A percentile compares a stretch with the other conserved stretches of the same genome.
Evolutionary conservation across 2,329 filamentous ascomycete genomes (phyloP).

Genomic region (Pleoardoris graminearum): DNA sequence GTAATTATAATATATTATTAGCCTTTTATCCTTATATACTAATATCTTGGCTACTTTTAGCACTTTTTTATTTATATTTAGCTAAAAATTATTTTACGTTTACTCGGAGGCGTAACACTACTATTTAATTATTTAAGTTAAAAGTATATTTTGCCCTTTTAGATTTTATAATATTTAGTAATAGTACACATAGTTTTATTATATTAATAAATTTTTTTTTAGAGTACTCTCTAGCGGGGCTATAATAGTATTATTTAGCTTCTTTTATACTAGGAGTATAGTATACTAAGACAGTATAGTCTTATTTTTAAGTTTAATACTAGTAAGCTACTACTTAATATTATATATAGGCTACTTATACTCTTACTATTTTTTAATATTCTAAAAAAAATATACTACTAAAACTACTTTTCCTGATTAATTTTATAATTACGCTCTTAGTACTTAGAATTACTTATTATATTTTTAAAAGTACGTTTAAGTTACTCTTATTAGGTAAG

Average conservation of each 20-base stretch:
- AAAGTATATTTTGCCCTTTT: constrained; percentile 12
- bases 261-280: constrained; percentile 12
- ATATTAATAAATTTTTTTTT: constrained; percentile 6
- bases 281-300: not conserved
- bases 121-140: not conserved
- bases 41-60: constrained; percentile 19
- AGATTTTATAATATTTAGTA: constrained; percentile 14
- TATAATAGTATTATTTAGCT: constrained; percentile 7
- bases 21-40: too few species aligned
- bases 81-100: constrained; percentile 9
- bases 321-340: constrained; percentile 22
- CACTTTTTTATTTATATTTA: constrained; percentile 10
- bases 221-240: not conserved
- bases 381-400: constrained; percentile 8
- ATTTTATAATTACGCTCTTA: constrained; percentile 17
- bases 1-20: too few species aligned
- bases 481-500: constrained; percentile 16
- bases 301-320: constrained; percentile 6
- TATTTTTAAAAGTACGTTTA: constrained; percentile 14
- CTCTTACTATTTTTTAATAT: constrained; percentile 11
- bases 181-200: constrained; percentile 10
- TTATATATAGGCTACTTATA: constrained; percentile 15
- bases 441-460: constrained; percentile 17
- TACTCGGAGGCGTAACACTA: not conserved
- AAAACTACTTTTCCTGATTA: constrained; percentile 13